Conservation (phyloP, 768 basidiomycete genomes). For the Chiua virens region DNA sequence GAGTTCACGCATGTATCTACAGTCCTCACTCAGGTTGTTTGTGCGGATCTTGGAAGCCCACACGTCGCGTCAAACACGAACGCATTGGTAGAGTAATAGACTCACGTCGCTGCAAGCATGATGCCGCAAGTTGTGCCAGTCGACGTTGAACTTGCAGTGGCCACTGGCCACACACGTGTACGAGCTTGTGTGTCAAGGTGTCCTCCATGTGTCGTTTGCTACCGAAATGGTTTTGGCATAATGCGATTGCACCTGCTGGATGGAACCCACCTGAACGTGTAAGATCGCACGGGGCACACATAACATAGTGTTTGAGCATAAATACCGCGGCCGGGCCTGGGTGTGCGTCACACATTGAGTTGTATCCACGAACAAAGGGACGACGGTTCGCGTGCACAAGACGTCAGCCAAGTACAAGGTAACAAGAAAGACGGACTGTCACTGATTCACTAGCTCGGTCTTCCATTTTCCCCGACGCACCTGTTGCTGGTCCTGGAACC, state of each 20-base stretch:
- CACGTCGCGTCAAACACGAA: not conserved
- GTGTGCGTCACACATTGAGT: not conserved
- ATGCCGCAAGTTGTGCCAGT: conserved; percentile 88
- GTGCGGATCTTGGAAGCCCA: conserved; percentile 80
- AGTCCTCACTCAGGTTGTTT: conserved; percentile 92
- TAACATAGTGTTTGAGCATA: conserved; percentile 88
- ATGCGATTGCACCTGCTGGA: conserved; percentile 71
- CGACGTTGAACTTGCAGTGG: conserved; percentile 90
- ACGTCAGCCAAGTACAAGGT: conserved; percentile 10
- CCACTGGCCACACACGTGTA: conserved; percentile 98
- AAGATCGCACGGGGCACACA: conserved; percentile 82
- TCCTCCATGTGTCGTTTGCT: conserved; percentile 88
- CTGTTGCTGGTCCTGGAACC: conserved; percentile 37
- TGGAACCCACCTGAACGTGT: conserved; percentile 93
- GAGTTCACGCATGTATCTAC: conserved; percentile 80
- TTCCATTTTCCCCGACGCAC: conserved; percentile 69
- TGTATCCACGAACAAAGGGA: conserved; percentile 4
- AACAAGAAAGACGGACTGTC: conserved; percentile 52
- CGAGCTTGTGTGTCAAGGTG: conserved; percentile 88
- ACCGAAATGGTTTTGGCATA: conserved; percentile 85
- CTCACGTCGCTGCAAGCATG: conserved; percentile 96
- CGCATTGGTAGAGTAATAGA: conserved; percentile 2
- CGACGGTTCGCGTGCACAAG: conserved; percentile 10
- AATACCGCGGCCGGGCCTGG: conserved; percentile 85
- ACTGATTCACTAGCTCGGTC: conserved; percentile 59